Evolutionary conservation across 176 grass and related monocot genomes (phyloP), one percentile per base, ranked within the genome.

Genomic region (Eleusine indica): DNA sequence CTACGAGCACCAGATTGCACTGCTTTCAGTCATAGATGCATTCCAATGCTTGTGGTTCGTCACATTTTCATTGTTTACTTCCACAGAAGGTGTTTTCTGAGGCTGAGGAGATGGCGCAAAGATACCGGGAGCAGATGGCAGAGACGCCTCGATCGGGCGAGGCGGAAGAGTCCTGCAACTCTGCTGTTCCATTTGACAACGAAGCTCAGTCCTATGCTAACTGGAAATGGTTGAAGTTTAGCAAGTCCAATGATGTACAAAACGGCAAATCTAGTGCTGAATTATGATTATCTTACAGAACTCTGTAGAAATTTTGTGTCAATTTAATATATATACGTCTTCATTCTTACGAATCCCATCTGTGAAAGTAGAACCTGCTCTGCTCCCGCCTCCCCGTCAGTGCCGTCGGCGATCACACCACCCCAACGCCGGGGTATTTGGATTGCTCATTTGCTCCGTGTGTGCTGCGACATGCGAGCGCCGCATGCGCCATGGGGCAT

Each of bases 201-300:
- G 95, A 98, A 57, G 75, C 82, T 4, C 69, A 0, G 74, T 83
- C 86, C 4, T 98, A 88, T 18, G 87, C 90, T 53, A 98, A 98
- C 69, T 93, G 90, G 92, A 88, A 84, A 43, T 95, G 95, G 88
- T 84, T 98, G 32, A 93, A 81, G 75, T 93, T 95, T 71, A 62
- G 70, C 82, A 86, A 88, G 11, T 57, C 61, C 4, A 73, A 41
- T 6, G 69, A 86, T 73, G 77, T 64, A 41, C n/a, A 30, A 60
- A 58, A 71, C 6, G 60, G n/a, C 13, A 18, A 42, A 5, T 21
- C 82, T 37, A 40, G 44, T 49, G 17, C 4, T 32, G 79, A 61
- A 56, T 68, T 48, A 4, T 76, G 13, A 38, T 42, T 63, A 8
- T 75, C 71, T 39, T 73, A 58, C 58, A 58, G 9, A 58, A 58